Percentiles rank a stretch among this genome's conserved stretches.
Conservation (phyloP, 192 early-diverging fungal genomes). For the Chytriomyces confervae region DNA sequence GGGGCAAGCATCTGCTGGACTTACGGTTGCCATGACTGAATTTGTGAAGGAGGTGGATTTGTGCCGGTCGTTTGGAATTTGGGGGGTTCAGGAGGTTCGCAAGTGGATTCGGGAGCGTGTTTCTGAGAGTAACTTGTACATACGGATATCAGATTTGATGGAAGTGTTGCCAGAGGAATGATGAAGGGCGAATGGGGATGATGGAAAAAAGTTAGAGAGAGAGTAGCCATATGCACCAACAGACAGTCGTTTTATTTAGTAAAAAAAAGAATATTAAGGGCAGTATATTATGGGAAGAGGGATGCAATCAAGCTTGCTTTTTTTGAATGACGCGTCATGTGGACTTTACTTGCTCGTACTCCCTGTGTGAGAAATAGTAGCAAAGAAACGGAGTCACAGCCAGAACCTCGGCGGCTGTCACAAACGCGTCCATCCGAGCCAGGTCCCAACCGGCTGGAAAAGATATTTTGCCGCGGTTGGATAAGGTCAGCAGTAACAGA, state of each 20-base stretch:
- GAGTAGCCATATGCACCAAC: no score
- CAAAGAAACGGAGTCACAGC: no score
- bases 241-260: no score
- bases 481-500: neutral
- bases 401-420: constrained; percentile 8
- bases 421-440: constrained; percentile 16
- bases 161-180: constrained; percentile 37
- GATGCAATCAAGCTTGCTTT: no score
- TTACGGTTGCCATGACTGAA: constrained; percentile 43
- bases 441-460: neutral
- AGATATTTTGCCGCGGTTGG: neutral
- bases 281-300: no score
- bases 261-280: no score
- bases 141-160: constrained; percentile 22
- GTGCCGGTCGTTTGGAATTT: constrained; percentile 39
- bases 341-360: no score
- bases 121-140: constrained; percentile 30
- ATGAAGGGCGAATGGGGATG: neutral
- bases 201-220: no score
- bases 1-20: constrained; percentile 1
- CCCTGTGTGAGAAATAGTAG: no score
- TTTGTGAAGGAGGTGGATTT: constrained; percentile 36
- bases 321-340: no score
- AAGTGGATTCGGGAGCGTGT: constrained; percentile 35
- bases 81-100: constrained; percentile 38